Conservation (phyloP, 2,329 filamentous ascomycete genomes). For the Stachybotrys echinatus region DNA sequence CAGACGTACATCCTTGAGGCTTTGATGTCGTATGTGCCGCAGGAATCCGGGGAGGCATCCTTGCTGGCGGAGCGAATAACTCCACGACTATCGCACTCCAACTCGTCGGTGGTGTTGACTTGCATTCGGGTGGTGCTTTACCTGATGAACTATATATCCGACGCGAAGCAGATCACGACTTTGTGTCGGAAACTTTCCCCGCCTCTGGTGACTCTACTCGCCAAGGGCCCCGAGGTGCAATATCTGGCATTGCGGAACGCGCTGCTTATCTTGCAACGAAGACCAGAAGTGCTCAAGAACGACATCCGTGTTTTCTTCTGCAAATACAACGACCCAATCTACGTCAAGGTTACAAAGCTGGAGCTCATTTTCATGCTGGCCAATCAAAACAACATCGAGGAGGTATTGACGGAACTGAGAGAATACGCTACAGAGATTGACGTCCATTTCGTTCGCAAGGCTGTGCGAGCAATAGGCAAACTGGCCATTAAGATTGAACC, state of each 20-base stretch:
- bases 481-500: slow-evolving; percentile 98
- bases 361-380: slow-evolving; percentile 99
- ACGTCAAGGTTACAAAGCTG: slow-evolving; percentile 98
- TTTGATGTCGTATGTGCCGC: slow-evolving; percentile 94
- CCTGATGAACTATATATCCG: slow-evolving; percentile 96
- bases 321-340: slow-evolving; percentile 99
- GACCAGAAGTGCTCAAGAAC: slow-evolving; percentile 89
- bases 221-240: slow-evolving; percentile 97
- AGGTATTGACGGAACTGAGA: slow-evolving; percentile 87
- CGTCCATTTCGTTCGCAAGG: slow-evolving; percentile 97
- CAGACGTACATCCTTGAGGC: slow-evolving; percentile 98
- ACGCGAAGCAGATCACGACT: slow-evolving; percentile 80
- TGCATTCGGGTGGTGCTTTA: slow-evolving; percentile 96
- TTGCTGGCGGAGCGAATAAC: slow-evolving; percentile 90
- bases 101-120: slow-evolving; percentile 92
- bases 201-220: slow-evolving; percentile 87
- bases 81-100: slow-evolving; percentile 93
- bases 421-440: slow-evolving; percentile 99
- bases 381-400: slow-evolving; percentile 89
- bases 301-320: slow-evolving; percentile 99
- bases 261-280: slow-evolving; percentile 83
- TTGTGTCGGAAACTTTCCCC: slow-evolving; percentile 92
- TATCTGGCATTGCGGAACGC: slow-evolving; percentile 93
- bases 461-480: slow-evolving; percentile 94
- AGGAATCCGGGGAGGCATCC: slow-evolving; percentile 81